Conservation (phyloP, 495 filamentous ascomycete species). For the Aspergillus steynii region DNA sequence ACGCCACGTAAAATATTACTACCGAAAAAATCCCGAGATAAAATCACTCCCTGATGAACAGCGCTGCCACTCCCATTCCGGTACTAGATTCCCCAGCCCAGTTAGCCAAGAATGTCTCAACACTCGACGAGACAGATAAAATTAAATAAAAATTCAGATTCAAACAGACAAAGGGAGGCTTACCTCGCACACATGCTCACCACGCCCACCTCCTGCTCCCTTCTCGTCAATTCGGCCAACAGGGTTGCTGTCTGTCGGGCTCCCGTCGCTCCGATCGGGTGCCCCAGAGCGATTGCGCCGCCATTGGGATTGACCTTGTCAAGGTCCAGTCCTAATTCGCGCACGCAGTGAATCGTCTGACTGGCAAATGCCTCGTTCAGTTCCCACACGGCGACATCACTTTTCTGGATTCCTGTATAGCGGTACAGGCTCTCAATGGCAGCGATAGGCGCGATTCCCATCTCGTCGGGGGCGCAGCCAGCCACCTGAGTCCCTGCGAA, state of each 20-base stretch:
- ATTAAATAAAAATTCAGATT: background rate
- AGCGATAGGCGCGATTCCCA: constrained; percentile 85
- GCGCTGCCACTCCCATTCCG: constrained; percentile 74
- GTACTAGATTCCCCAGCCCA: constrained; percentile 47
- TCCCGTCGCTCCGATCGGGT: constrained; percentile 73
- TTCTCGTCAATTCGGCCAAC: constrained; percentile 65
- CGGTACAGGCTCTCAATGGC: constrained; percentile 81
- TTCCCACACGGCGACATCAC: constrained; percentile 81
- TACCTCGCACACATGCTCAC: constrained; percentile 71
- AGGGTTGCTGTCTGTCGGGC: constrained; percentile 72
- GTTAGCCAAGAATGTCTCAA: background rate
- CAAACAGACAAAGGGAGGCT: constrained; percentile 5
- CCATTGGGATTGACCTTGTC: constrained; percentile 84
- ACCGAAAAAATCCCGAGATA: background rate
- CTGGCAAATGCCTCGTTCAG: constrained; percentile 91
- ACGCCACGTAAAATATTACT: background rate
- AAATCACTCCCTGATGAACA: constrained; percentile 68
- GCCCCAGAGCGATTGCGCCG: constrained; percentile 72
- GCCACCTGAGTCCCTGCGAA: constrained; percentile 81
- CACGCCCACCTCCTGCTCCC: constrained; percentile 71
- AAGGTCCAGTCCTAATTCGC: constrained; percentile 67
- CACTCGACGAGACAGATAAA: background rate
- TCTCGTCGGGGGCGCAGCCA: constrained; percentile 80
- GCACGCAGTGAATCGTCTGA: constrained; percentile 82
- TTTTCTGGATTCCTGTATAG: constrained; percentile 65